Conservation (phyloP, 306 rosid genomes). For the Quercus mongolica region DNA sequence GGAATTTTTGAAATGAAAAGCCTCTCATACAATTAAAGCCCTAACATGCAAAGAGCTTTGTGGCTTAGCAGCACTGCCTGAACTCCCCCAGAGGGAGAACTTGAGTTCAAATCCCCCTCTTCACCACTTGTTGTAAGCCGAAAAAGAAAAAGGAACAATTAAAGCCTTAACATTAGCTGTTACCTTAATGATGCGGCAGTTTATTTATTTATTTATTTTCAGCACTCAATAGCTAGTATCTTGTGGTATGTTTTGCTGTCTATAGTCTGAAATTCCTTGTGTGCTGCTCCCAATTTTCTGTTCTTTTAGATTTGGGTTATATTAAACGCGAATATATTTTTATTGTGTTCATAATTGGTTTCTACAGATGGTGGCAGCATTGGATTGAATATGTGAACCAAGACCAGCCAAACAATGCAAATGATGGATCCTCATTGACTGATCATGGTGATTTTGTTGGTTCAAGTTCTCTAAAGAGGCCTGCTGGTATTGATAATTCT, state of each 20-base stretch:
- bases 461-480: conserved; percentile 63
- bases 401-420: conserved; percentile 64
- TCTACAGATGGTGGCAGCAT: conserved; percentile 92
- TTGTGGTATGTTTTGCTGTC: neutral
- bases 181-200: neutral
- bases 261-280: neutral
- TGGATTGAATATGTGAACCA: conserved; percentile 98
- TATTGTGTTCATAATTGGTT: conserved; percentile 18
- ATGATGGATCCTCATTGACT: conserved; percentile 58
- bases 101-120: no score
- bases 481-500: conserved; percentile 81
- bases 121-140: no score
- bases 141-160: neutral
- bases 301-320: neutral
- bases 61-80: no score
- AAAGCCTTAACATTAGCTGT: neutral
- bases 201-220: neutral
- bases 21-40: neutral
- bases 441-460: conserved; percentile 66
- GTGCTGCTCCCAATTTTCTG: neutral
- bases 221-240: neutral
- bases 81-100: no score
- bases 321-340: neutral
- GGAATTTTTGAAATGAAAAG: neutral
- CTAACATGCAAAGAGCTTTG: neutral